Conservation (phyloP, 1,139 yeast species). For the Lodderomyces oxycetoniae region DNA sequence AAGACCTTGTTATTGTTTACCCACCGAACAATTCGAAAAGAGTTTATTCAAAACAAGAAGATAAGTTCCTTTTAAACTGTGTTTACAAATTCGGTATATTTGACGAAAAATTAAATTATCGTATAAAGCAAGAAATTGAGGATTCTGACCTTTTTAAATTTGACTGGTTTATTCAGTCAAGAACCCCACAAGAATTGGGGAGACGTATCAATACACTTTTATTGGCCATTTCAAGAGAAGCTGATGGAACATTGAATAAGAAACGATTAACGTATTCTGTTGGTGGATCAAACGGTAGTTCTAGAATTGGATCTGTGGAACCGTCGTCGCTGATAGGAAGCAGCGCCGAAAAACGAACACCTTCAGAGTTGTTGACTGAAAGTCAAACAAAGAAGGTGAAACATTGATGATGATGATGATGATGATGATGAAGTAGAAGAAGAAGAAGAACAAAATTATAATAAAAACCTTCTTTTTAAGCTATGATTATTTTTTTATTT, state of each 20-base stretch:
- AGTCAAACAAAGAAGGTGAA: no score
- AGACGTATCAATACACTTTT: constrained; percentile 78
- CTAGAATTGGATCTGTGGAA: constrained; percentile 34
- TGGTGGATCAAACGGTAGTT: constrained; percentile 17
- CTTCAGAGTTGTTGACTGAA: no score
- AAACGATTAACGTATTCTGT: constrained; percentile 26
- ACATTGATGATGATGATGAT: no score
- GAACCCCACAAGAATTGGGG: constrained; percentile 80
- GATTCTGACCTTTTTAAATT: constrained; percentile 73
- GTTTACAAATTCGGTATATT: constrained; percentile 76
- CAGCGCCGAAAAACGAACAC: constrained; percentile 2
- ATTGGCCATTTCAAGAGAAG: constrained; percentile 73
- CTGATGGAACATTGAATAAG: constrained; percentile 58
- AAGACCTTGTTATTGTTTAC: constrained; percentile 69
- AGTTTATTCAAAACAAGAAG: constrained; percentile 80
- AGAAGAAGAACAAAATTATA: no score
- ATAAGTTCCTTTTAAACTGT: constrained; percentile 69
- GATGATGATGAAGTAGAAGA: no score
- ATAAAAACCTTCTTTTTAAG: no score
- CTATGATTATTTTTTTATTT: constrained; percentile 2
- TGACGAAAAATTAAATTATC: constrained; percentile 65
- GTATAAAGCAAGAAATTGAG: constrained; percentile 70
- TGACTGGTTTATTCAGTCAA: constrained; percentile 84
- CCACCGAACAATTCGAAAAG: constrained; percentile 93
- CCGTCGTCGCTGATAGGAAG: constrained; percentile 18